These are phyloP conservation scores for Verbena officinalis DNA, from an alignment of 257 asterid species.

Conservation along the genomic window DNA sequence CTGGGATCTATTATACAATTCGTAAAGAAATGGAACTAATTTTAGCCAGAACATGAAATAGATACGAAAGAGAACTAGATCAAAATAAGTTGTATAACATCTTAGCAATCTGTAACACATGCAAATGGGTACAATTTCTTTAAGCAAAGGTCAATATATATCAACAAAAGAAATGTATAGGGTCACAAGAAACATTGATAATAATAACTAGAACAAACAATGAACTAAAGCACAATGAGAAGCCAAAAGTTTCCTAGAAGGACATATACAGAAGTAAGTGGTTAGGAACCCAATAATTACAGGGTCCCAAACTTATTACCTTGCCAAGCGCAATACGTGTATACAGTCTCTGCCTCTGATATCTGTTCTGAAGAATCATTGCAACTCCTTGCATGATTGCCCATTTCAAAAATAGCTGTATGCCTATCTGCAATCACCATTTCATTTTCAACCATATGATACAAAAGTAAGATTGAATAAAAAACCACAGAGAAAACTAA, in stretches of 20 bases:
- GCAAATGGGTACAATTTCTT: background rate
- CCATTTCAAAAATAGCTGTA: conserved; percentile 71
- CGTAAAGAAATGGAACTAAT: conserved; percentile 9
- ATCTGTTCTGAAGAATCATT: conserved; percentile 89
- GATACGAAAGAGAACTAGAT: background rate
- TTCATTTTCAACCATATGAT: conserved; percentile 24
- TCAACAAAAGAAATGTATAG: no score
- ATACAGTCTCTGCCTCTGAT: conserved; percentile 90
- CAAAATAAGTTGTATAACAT: conserved; percentile 17
- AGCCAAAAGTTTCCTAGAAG: background rate
- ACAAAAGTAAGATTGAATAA: conserved; percentile 4
- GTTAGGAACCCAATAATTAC: conserved; percentile 8
- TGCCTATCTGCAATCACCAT: conserved; percentile 66
- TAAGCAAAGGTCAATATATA: no score
- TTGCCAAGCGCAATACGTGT: conserved; percentile 98
- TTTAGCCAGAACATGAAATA: conserved; percentile 16
- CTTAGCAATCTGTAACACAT: conserved; percentile 10
- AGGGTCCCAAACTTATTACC: conserved; percentile 49
- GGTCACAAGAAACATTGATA: background rate
- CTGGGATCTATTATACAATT: background rate
- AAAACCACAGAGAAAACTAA: conserved; percentile 16
- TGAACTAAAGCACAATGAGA: background rate
- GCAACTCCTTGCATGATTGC: conserved; percentile 95
- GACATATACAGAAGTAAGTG: background rate
- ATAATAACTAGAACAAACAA: background rate